Evolutionary conservation across 2,329 filamentous ascomycete species (phyloP).

Genomic region (Trichoderma brevicompactum): DNA sequence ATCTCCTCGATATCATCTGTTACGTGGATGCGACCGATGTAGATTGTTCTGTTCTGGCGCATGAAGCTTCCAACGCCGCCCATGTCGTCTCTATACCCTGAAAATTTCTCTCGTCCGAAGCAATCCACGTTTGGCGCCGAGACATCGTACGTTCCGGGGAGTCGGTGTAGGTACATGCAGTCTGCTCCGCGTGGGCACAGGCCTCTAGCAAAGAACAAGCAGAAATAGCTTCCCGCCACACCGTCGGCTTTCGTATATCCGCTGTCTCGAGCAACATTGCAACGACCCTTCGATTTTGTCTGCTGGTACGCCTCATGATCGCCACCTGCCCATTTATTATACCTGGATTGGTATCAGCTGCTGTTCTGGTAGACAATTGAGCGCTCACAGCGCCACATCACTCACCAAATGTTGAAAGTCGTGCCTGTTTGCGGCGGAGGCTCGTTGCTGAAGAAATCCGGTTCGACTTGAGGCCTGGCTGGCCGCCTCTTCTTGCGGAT

Average conservation of each 20-base stretch:
- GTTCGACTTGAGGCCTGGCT: conserved; percentile 88
- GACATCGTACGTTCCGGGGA: conserved; percentile 84
- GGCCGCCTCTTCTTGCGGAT: conserved; percentile 89
- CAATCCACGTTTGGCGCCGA: conserved; percentile 95
- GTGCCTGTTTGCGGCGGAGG: conserved; percentile 91
- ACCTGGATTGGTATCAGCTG: conserved; percentile 65
- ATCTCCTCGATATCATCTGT: conserved; percentile 97
- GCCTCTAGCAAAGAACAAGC: conserved; percentile 86
- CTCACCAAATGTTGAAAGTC: conserved; percentile 74
- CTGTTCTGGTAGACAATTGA: background rate
- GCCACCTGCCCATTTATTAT: conserved; percentile 97
- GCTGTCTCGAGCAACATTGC: conserved; percentile 79
- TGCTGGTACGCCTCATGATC: conserved; percentile 92
- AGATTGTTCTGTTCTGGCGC: conserved; percentile 91
- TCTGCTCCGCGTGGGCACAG: conserved; percentile 84
- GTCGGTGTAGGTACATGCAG: conserved; percentile 89
- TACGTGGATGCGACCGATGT: conserved; percentile 91
- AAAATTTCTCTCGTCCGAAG: conserved; percentile 85
- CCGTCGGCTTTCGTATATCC: conserved; percentile 80
- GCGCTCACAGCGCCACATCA: background rate
- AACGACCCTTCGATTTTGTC: conserved; percentile 83
- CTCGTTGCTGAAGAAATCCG: conserved; percentile 78
- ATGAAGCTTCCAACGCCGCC: conserved; percentile 93
- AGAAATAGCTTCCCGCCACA: conserved; percentile 84
- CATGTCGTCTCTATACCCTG: conserved; percentile 96